Evolutionary conservation across 1,284 basidiomycete species (phyloP), one percentile per base, ranked within the genome.

Genomic region (Wolfiporia cocos): DNA sequence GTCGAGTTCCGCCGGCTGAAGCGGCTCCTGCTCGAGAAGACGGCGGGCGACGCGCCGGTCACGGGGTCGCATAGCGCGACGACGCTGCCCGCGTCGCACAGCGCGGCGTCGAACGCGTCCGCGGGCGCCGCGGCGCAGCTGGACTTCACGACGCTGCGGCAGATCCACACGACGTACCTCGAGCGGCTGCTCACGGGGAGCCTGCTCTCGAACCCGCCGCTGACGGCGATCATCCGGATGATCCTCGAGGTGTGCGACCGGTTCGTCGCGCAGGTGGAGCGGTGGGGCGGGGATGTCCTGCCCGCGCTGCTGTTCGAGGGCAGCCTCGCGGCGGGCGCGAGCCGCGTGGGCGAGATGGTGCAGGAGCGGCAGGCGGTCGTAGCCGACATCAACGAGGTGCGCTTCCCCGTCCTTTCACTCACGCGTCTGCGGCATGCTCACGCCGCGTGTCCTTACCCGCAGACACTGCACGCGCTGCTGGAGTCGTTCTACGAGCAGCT

Each of bases 261-360:
- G 6, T 91, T 95, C 54, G 85, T 84, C 12, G 87, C 80, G 6
- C 77, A 89, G 45, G 77, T 93, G 0, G 91, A 93, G 62, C 68
- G 90, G 36, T 95, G 92, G 92, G 88, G 88, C n/a, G 92, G 90
- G 0, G 90, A 94, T 56, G 78, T 94, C 3, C 67, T 94, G 1
- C 92, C 92, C 9, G 86, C 84, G 0, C 67, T 93, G 32, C 64
- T 93, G 30, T 81, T 81, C 48, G 90, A 92, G 53, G 87, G 86
- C 19, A 86, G 82, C 54, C 57, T 86, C 36, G 67, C 69, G 4
- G 57, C 57, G 3, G 74, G 74, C 12, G 74, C 67, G 14, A 72
- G 75, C 41, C 69, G 70, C 42, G 76, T 89, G 7, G 86, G 82
- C 3, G 67, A 67, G 30, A 70, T 83, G 71, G 85, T 92, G 0